Evolutionary conservation across 2,329 filamentous ascomycete species (phyloP).

Genomic region (Alternaria tenuissima): DNA sequence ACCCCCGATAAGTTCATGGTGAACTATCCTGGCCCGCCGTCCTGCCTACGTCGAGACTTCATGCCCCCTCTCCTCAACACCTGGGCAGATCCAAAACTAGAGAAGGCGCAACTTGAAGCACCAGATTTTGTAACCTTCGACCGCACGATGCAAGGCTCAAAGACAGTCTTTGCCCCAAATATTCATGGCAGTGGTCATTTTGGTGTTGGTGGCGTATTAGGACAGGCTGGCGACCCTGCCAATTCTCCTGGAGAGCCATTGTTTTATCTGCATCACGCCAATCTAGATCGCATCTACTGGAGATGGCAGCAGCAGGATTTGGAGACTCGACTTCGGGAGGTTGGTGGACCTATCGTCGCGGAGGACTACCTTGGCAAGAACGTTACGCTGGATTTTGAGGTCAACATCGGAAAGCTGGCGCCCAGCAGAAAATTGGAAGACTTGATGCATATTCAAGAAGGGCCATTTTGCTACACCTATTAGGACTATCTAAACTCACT

Average conservation of each 20-base stretch:
- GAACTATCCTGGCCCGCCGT: neutral
- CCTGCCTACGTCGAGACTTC: neutral
- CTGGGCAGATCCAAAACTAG: neutral
- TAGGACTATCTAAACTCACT: rapidly evolving
- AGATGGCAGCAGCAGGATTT: neutral
- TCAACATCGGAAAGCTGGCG: neutral
- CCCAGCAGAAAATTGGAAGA: neutral
- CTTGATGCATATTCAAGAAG: neutral
- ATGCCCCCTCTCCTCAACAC: neutral
- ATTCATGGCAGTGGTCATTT: neutral
- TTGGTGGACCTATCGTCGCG: neutral
- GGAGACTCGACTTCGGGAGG: neutral
- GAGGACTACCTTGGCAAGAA: neutral
- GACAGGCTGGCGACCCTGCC: neutral
- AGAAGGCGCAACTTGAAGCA: neutral
- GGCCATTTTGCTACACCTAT: neutral
- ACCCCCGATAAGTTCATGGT: neutral
- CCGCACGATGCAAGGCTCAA: neutral
- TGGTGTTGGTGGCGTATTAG: neutral
- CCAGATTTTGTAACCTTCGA: neutral
- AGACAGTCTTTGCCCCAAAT: neutral
- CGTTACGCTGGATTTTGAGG: neutral
- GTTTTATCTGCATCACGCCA: neutral
- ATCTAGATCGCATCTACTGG: neutral
- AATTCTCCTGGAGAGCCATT: neutral